These are phyloP conservation scores for Phytophthora meadii DNA, from an alignment of 352 stramenopile genomes.

Conservation along the genomic window DNA sequence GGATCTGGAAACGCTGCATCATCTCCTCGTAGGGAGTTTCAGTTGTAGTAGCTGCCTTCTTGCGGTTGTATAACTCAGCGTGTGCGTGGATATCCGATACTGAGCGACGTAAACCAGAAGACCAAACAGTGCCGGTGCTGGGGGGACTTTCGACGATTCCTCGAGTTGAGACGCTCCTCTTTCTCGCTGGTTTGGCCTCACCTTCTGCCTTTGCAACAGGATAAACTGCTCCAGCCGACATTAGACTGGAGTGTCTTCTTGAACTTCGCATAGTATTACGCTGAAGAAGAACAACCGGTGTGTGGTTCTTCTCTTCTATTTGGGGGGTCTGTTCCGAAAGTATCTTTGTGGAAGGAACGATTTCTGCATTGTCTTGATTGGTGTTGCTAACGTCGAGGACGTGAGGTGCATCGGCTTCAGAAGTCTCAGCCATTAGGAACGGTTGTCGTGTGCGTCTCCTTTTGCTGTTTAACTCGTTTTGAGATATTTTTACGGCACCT, in stretches of 20 bases:
- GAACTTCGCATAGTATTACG: neutral
- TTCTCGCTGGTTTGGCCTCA: conserved; percentile 4
- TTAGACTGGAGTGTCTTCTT: conserved; percentile 8
- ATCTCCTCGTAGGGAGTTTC: conserved; percentile 53
- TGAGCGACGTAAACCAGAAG: conserved; percentile 14
- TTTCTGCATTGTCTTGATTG: too few relatives aligned
- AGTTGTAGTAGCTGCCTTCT: neutral
- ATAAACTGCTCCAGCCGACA: conserved; percentile 8
- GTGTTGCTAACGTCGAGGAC: too few relatives aligned
- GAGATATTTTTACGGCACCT: neutral
- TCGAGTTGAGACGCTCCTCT: conserved; percentile 24
- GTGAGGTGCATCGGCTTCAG: too few relatives aligned
- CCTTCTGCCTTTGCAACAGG: conserved; percentile 12
- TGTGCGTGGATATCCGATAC: conserved; percentile 26
- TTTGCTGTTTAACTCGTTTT: neutral
- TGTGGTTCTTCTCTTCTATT: too few relatives aligned
- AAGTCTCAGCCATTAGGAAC: too few relatives aligned
- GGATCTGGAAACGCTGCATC: conserved; percentile 61
- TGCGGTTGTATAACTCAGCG: neutral
- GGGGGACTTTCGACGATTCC: conserved; percentile 11
- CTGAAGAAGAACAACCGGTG: neutral
- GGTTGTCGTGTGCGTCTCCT: too few relatives aligned
- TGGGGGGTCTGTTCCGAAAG: neutral
- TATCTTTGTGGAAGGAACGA: too few relatives aligned
- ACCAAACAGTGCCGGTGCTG: neutral